These are phyloP conservation scores for Leptographium lundbergii DNA, from an alignment of 2,329 filamentous ascomycete species.

Conservation along the genomic window DNA sequence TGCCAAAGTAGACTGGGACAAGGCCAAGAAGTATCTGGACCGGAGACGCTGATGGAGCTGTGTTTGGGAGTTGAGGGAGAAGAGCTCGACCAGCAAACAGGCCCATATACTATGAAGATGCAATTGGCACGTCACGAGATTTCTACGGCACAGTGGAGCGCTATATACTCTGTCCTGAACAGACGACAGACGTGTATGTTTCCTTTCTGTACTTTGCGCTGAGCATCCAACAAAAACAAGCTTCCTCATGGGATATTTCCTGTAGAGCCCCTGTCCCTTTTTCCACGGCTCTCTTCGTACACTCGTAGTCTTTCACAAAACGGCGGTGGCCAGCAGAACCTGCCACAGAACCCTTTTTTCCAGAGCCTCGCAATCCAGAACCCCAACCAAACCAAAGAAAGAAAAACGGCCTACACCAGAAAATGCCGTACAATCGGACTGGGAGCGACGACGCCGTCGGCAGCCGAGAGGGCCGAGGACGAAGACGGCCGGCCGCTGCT, in stretches of 20 bases:
- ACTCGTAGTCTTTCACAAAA: neutral
- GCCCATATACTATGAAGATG: no score
- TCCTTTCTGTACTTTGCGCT: no score
- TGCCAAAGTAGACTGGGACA: conserved; percentile 41
- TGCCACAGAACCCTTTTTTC: no score
- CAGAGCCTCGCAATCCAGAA: neutral
- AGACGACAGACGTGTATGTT: no score
- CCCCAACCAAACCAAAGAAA: neutral
- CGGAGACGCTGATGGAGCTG: neutral
- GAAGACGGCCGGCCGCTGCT: conserved; percentile 2
- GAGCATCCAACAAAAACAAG: neutral
- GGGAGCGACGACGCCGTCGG: neutral
- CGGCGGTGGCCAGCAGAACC: neutral
- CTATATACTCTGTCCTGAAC: no score
- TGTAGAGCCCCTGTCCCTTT: neutral
- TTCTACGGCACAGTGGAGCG: neutral
- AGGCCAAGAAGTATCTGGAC: conserved; percentile 40
- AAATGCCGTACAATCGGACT: conserved; percentile 4
- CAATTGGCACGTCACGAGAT: no score
- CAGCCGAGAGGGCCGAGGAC: neutral
- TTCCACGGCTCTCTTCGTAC: neutral
- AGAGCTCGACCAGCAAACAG: neutral
- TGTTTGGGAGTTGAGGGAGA: no score
- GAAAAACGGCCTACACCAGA: neutral
- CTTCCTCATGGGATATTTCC: neutral